Evolutionary conservation across 768 basidiomycete genomes (phyloP), one percentile per base, ranked within the genome.

Genomic region (Amanita thiersii): DNA sequence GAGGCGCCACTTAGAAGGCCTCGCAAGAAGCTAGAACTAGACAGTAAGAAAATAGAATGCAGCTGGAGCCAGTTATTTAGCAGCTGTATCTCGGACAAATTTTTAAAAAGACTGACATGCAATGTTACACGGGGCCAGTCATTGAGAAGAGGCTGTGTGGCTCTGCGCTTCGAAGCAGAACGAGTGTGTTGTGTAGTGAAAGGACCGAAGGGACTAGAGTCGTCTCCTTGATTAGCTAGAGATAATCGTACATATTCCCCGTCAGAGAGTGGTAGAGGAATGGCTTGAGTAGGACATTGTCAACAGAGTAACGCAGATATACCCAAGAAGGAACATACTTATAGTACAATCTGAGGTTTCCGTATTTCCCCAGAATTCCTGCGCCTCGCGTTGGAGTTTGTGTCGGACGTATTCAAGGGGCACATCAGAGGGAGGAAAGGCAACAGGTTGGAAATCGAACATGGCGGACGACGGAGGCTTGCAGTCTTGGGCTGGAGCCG

Each of bases 341-440:
- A 88, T 70, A 11, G 86, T 86, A 59, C 85, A 89, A 59, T 89
- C 82, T 6, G 85, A 75, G 1, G 79, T 83, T 50, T 84, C 80
- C 44, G 76, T 71, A 48, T 77, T 82, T 53, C 79, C 73, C 85
- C 86, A 86, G 61, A 80, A 85, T 35, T 70, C 63, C 15, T 75
- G 63, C 10, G 83, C 85, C 38, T 86, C 64, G 53, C 60, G 64
- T 59, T 73, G 81, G 30, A 87, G 73, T 56, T 81, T 79, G 53
- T 75, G 71, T 50, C 81, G 55, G 53, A 86, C 82, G 52, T 85
- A 86, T 54, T 82, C 81, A 51, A 75, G 64, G 42, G 85, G 85
- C 26, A 86, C 79, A 48, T 68, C 73, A 30, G 66, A 50, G 81
- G 65, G 18, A 75, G 66, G 51, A 78, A 72, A 37, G 78, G 79